Evolutionary conservation across 352 stramenopile species (phyloP), one percentile per base, ranked within the genome.

Genomic region (Globisporangium paddicum): DNA sequence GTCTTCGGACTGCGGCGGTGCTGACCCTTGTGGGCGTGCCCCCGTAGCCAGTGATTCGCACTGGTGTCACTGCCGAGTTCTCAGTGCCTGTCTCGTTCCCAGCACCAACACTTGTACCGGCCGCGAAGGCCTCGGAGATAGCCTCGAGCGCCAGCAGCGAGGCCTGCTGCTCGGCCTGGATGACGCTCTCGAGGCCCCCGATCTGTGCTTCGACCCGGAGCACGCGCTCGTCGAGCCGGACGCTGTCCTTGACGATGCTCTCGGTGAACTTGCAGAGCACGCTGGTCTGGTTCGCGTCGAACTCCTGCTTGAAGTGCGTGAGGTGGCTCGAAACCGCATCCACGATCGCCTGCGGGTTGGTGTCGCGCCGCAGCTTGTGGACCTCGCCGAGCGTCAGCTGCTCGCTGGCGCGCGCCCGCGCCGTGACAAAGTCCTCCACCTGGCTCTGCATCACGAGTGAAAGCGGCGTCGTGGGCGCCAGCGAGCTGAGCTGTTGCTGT

Each of bases 131-230:
- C 35, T 86, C 79, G 26, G 80, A 90, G 37, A 90, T 88, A 5
- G 80, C 80, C 32, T 90, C 77, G 19, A 90, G 64, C 11, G 80
- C 80, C 25, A 87, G 59, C 23, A 90, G 65, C 19, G 77, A 88
- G 3, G 80, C 75, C 66, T 90, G 77, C 51, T 90, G 80, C 58
- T 90, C 80, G 3, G 75, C 73, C 52, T 90, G 75, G 46, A 90
- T 81, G 28, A 90, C 72, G 0, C 60, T 57, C 32, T 88, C 80
- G 2, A 90, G 60, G 14, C 61, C 69, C 0, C 38, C 66, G n/a
- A 90, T 66, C 59, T 90, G 77, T 37, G 53, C 21, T 50, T 90
- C 80, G 8, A 88, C 58, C 16, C 74, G 62, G n/a, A 61, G 40
- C 54, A 90, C 73, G 25, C 80, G 77, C 19, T 83, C 64, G 48